Evolutionary conservation across 106 monocot species (phyloP), one percentile per base, ranked within the genome.

Genomic region (Chionographis japonica): DNA sequence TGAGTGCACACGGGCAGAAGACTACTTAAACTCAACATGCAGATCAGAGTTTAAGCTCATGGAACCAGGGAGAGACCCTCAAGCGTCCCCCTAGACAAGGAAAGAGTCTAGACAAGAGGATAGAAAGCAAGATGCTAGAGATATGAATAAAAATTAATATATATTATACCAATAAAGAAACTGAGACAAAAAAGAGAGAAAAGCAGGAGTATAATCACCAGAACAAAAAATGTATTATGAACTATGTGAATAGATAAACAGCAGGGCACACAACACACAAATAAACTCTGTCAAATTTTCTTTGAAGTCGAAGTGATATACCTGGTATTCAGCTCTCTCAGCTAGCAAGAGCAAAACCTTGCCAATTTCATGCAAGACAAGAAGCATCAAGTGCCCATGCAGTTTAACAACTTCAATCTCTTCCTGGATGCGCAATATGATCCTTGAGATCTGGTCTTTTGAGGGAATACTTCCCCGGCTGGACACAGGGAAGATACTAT

Each of bases 251-350:
- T 46, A 10, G 9, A 10, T 46, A 46, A 46, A 46, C 46, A 60
- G 19, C 54, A 55, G 43, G 16, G 8, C 3, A 2, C 39, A 20
- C 8, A 3, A 1, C 0, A 67, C 13, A 10, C 40, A 37, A 14
- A n/a, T 9, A 11, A 13, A 42, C 41, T 16, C 43, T 46, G 12
- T 40, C 36, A 51, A 65, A 17, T 6, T 36, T 50, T 18, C 19
- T 63, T 3, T 3, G 6, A 37, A 4, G 11, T 50, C 12, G 41
- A 36, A 50, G 16, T 27, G 3, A 13, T 15, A 39, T 81, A 93
- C 93, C 87, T 98, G 98, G 63, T 87, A 93, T 79, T 98, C 98
- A 74, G 87, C 98, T 85, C 83, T 90, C 73, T 98, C 76, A n/a
- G 90, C 82, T 58, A 98, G 50, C 37, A 98, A 61, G 37, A 90